Evolutionary conservation across 2,329 filamentous ascomycete species (phyloP).

Genomic region (Ceratocystis papillata): DNA sequence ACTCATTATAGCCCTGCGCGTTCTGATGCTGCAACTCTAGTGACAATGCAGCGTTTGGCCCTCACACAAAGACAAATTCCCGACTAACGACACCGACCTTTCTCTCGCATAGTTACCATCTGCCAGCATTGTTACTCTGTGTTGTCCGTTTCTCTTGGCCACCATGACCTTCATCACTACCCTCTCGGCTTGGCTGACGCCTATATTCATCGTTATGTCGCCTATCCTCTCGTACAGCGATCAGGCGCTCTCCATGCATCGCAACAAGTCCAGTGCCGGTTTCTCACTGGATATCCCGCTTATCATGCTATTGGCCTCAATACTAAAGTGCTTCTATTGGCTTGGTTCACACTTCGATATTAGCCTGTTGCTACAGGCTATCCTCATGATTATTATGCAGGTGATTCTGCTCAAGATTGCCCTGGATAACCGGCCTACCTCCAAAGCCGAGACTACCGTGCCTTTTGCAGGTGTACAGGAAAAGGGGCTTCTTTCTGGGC

Average conservation of each 20-base stretch:
- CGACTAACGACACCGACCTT: conserved; percentile 10
- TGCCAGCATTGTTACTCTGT: not conserved
- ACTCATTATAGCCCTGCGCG: not conserved
- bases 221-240: conserved; percentile 56
- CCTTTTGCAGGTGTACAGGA: conserved; percentile 46
- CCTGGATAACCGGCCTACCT: conserved; percentile 53
- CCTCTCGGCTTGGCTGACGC: conserved; percentile 48
- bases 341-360: conserved; percentile 54
- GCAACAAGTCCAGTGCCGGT: conserved; percentile 52
- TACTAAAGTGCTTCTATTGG: conserved; percentile 60
- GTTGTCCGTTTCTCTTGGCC: not conserved
- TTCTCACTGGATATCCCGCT: conserved; percentile 62
- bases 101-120: not conserved
- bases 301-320: conserved; percentile 60
- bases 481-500: conserved; percentile 31
- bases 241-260: conserved; percentile 55
- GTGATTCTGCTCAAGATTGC: conserved; percentile 54
- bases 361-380: conserved; percentile 52
- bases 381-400: conserved; percentile 56
- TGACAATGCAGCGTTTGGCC: not conserved
- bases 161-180: conserved; percentile 36
- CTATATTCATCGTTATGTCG: conserved; percentile 52
- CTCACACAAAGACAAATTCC: not conserved
- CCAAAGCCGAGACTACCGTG: conserved; percentile 46
- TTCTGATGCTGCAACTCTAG: not conserved